These are phyloP conservation scores for Cercospora sp. DNA, from an alignment of 2,329 filamentous ascomycete species.

Conservation along the genomic window DNA sequence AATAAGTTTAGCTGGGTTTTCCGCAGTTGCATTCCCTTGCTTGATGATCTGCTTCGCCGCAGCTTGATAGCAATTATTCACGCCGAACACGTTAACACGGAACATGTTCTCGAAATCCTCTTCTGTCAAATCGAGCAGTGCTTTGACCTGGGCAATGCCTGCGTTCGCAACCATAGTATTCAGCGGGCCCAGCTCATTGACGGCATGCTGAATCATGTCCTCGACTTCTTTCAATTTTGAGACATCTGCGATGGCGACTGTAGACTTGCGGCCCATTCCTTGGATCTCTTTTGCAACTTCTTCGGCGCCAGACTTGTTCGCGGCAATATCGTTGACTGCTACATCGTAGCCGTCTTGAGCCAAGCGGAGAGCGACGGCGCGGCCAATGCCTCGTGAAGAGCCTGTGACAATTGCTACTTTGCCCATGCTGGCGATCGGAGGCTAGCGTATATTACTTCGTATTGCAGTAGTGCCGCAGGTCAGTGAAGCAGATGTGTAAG, in stretches of 20 bases:
- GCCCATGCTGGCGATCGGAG: background rate
- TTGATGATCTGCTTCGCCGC: conserved; percentile 66
- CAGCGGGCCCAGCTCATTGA: conserved; percentile 56
- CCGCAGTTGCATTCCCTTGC: conserved; percentile 53
- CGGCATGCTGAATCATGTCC: conserved; percentile 54
- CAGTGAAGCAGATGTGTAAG: background rate
- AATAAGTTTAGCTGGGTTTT: conserved; percentile 50
- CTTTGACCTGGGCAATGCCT: conserved; percentile 60
- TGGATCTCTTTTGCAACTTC: conserved; percentile 57
- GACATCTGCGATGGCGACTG: conserved; percentile 62
- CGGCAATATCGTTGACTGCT: conserved; percentile 63
- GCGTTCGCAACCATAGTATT: conserved; percentile 61
- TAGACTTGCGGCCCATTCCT: conserved; percentile 53
- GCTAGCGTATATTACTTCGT: background rate
- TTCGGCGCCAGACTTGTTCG: conserved; percentile 56
- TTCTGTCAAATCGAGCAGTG: conserved; percentile 58
- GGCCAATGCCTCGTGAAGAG: conserved; percentile 49
- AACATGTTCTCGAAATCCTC: conserved; percentile 62
- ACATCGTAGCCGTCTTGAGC: conserved; percentile 66
- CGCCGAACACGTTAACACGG: conserved; percentile 64
- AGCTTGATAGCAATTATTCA: conserved; percentile 64
- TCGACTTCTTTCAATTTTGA: conserved; percentile 57
- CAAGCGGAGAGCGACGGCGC: conserved; percentile 63
- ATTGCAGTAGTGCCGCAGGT: background rate
- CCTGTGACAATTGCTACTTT: conserved; percentile 42